Evolutionary conservation across 1,139 yeast genomes (phyloP).

Genomic region (Eremothecium coryli): DNA sequence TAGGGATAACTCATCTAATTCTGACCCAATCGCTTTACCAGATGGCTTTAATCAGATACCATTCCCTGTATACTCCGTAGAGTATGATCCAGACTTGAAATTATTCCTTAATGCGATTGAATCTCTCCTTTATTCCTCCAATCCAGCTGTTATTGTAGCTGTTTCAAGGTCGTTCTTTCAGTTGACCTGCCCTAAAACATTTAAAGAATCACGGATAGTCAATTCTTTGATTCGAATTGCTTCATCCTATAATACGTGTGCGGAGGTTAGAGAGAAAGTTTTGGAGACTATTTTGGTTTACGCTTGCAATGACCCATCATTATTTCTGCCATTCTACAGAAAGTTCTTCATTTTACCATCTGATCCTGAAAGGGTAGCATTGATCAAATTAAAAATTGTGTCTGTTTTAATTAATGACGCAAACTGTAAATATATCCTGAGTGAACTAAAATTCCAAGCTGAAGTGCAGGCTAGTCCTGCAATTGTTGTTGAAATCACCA

Average conservation of each 20-base stretch:
- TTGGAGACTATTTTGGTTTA: slow-evolving; percentile 38
- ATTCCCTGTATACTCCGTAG: slow-evolving; percentile 35
- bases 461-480: slow-evolving; percentile 32
- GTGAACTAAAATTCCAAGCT: slow-evolving; percentile 62
- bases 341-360: slow-evolving; percentile 52
- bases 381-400: slow-evolving; percentile 55
- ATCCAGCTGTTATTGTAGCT: slow-evolving; percentile 58
- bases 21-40: slow-evolving; percentile 35
- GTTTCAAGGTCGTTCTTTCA: slow-evolving; percentile 46
- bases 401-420: slow-evolving; percentile 46
- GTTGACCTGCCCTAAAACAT: slow-evolving; percentile 44
- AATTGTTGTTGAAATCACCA: slow-evolving; percentile 48
- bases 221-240: slow-evolving; percentile 40
- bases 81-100: slow-evolving; percentile 47
- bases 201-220: slow-evolving; percentile 42
- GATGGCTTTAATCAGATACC: slow-evolving; percentile 33
- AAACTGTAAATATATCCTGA: slow-evolving; percentile 46
- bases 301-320: slow-evolving; percentile 35
- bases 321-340: slow-evolving; percentile 41
- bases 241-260: slow-evolving; percentile 23
- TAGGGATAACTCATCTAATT: slow-evolving; percentile 27
- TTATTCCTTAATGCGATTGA: slow-evolving; percentile 42
- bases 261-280: slow-evolving; percentile 34
- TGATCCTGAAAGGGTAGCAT: slow-evolving; percentile 42
- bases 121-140: slow-evolving; percentile 40